Conservation (phyloP, 2,329 filamentous ascomycete genomes). For the Nemania abortiva region DNA sequence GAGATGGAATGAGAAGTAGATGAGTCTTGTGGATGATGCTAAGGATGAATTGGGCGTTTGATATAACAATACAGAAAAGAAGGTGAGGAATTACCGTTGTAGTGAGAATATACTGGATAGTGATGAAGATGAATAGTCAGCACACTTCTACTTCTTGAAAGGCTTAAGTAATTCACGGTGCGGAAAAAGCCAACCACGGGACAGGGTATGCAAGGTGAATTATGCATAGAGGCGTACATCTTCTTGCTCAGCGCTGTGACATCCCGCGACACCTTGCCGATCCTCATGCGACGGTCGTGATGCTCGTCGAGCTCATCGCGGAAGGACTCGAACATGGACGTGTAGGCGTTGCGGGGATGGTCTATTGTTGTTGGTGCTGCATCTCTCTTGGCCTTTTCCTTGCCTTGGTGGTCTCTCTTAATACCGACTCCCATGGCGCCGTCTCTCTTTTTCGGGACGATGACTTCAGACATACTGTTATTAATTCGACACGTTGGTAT, state of each 20-base stretch:
- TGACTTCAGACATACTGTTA: constrained; percentile 45
- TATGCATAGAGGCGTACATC: constrained; percentile 71
- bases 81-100: constrained; percentile 70
- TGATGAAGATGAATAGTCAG: constrained; percentile 26
- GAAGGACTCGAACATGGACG: constrained; percentile 86
- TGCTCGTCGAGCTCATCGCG: constrained; percentile 92
- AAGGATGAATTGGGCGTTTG: not conserved
- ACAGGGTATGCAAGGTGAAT: not conserved
- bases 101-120: constrained; percentile 79
- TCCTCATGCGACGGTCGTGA: constrained; percentile 88
- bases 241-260: constrained; percentile 97
- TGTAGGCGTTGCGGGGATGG: constrained; percentile 62
- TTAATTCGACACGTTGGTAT: not conserved
- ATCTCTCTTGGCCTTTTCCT: constrained; percentile 54
- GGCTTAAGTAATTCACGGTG: constrained; percentile 41
- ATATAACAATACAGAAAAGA: not conserved
- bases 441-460: constrained; percentile 42
- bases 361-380: constrained; percentile 46
- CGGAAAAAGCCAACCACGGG: not conserved
- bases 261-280: constrained; percentile 91
- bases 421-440: constrained; percentile 59
- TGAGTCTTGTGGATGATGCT: not conserved
- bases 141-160: not conserved
- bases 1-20: not conserved
- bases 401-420: constrained; percentile 68